Percentiles rank a stretch among this genome's conserved stretches.
Conservation (phyloP, 176 grass and related monocot genomes). For the Hordeum marinum region DNA sequence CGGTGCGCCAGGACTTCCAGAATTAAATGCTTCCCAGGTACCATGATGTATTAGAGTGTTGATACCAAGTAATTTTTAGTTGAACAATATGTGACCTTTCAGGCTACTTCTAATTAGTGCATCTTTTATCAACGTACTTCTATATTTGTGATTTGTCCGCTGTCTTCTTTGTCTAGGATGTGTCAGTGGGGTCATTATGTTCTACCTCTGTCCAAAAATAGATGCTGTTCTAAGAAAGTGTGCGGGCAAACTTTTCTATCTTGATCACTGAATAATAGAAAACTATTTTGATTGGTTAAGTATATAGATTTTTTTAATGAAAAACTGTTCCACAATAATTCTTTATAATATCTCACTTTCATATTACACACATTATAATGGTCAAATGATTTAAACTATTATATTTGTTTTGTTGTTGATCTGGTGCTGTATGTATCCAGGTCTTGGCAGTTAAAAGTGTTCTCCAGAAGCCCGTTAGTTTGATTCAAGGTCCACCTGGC, state of each 20-base stretch:
- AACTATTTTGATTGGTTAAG: neutral
- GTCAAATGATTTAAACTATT: neutral
- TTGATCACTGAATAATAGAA: neutral
- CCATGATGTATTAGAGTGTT: neutral
- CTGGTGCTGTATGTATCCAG: constrained; percentile 38
- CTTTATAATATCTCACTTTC: neutral
- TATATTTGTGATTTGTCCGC: neutral
- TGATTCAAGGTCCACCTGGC: constrained; percentile 98
- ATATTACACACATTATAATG: neutral
- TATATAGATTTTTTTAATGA: neutral
- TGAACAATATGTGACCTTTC: neutral
- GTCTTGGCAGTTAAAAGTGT: constrained; percentile 99
- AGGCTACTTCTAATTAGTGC: neutral
- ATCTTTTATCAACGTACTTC: neutral
- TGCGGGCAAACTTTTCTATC: neutral
- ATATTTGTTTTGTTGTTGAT: constrained; percentile 20
- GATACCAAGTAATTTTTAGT: neutral
- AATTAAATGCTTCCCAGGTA: constrained; percentile 99
- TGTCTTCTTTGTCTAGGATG: neutral
- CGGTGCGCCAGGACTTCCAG: constrained; percentile 95
- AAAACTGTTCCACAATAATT: neutral
- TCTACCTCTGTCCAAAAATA: neutral
- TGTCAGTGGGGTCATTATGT: neutral
- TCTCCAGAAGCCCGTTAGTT: constrained; percentile 96
- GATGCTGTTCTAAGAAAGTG: neutral